Evolutionary conservation across 2,329 filamentous ascomycete species (phyloP), one percentile per base, ranked within the genome.

Genomic region (Lachnellula occidentalis): DNA sequence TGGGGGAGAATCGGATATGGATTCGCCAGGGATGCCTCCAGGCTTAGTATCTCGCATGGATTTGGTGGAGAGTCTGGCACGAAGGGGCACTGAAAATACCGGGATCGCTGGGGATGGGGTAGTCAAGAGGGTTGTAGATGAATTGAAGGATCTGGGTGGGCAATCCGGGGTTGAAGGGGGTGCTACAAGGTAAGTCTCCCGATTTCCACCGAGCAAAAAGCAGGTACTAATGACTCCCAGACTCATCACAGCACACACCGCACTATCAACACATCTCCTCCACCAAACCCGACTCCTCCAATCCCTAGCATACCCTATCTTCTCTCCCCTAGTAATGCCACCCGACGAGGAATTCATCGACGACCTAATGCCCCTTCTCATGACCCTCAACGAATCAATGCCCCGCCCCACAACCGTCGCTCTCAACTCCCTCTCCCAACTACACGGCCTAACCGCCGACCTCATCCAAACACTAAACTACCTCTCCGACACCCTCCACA

Each of bases 401-500:
- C 87, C 88, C 4, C 78, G 79, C 14, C 81, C 82, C 4, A 78
- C 80, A 41, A 80, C 86, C 58, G 67, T 79, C 14, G 82, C 83
- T 1, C 79, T 87, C 62, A 78, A 79, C 62, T 88, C 87, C 9
- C 74, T 92, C 45, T 78, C 83, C 55, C 79, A 82, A 21, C 78
- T 92, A 50, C 85, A 90, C 67, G 77, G 81, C 6, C 77, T 89
- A 59, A 92, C 88, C 0, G 76, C 81, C 24, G 87, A 91, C 58
- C 75, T 92, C 27, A 82, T 92, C 8, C 82, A 90, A 65, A 89
- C 90, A 6, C 80, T 99, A 46, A 90, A 90, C 63, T 87, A 90
- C 61, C 78, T 99, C 4, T 90, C 89, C 6, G 94, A 99, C 69
- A 92, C 90, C 3, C 78, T 99, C 34, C 92, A 97, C 71, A 96